phyloP scores from a whole-genome alignment of 1,284 basidiomycete species.

The Cutaneotrichosporon cavernicola region DNA sequence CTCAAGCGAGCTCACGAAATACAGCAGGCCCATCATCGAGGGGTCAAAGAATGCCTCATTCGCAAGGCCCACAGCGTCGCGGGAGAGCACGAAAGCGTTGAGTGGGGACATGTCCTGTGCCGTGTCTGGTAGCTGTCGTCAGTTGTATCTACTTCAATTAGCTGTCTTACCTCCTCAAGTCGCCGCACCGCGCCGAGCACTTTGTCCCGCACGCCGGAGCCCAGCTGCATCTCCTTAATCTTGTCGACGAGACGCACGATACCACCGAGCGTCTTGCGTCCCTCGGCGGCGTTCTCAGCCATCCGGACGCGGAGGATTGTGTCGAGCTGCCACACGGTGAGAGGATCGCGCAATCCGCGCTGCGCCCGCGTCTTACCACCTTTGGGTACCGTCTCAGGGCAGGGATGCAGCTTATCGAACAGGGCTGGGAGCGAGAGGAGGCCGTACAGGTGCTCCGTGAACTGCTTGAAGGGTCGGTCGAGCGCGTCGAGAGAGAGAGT shows the following conservation, averaged over 20 bases:
- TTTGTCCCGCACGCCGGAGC: conserved; percentile 68
- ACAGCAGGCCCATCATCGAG: conserved; percentile 89
- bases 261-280: conserved; percentile 71
- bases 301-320: conserved; percentile 70
- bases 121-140: conserved; percentile 15
- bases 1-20: conserved; percentile 61
- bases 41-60: conserved; percentile 96
- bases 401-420: conserved; percentile 50
- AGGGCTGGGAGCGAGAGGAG: conserved; percentile 74
- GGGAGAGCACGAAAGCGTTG: conserved; percentile 61
- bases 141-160: neutral
- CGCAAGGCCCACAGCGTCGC: conserved; percentile 67
- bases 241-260: conserved; percentile 78
- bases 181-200: conserved; percentile 67
- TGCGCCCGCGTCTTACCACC: neutral
- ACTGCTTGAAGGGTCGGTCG: conserved; percentile 64
- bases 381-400: conserved; percentile 11
- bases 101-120: conserved; percentile 14
- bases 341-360: conserved; percentile 22
- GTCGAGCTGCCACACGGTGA: conserved; percentile 69
- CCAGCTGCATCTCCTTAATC: conserved; percentile 87
- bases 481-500: conserved; percentile 53
- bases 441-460: conserved; percentile 69
- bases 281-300: conserved; percentile 66
- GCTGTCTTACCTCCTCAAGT: conserved; percentile 63